Evolutionary conservation across 2,329 filamentous ascomycete species (phyloP), one percentile per base, ranked within the genome.

Genomic region (Aspergillus felis): DNA sequence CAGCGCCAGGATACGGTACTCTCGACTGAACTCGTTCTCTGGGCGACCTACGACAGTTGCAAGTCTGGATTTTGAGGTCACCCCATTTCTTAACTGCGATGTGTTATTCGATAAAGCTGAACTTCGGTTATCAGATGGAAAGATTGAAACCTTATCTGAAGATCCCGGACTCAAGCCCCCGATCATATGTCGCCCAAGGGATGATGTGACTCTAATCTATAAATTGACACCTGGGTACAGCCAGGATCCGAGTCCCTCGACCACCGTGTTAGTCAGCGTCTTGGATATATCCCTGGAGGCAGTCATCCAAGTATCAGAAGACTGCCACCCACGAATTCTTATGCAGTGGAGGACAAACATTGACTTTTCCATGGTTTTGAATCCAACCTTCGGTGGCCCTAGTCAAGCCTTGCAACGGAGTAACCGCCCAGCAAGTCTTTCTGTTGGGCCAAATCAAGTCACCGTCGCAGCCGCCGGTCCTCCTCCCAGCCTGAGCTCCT

Each of bases 131-230:
- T 74, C 75, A 35, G 76, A 80, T 54, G 81, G 81, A 14, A 70
- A 72, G 4, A 76, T 81, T 20, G 76, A 81, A 57, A 63, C 76
- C 3, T 67, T 80, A 14, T 76, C 75, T 35, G 62, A 73, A 9
- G 65, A 65, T 3, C 65, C 70, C 3, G 71, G 74, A 17, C 66
- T 76, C 17, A 57, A 61, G 10, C 68, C 72, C 7, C 74, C 78
- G 0, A 70, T 79, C 17, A 64, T 69, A 10, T 79, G 80, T 63
- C 78, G 76, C 14, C 80, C 82, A 12, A 78, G 82, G 56, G 83
- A 86, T 56, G 81, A 84, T 63, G 68, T 83, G n/a, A 82, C 82
- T 0, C 72, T 84, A 51, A 70, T 86, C 22, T 86, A 84, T 68
- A 82, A 79, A 63, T 72, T 83, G 28, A 75, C 72, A 1, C 76